Evolutionary conservation across 345 rosid genomes (phyloP).

Genomic region (Reutealis trisperma): DNA sequence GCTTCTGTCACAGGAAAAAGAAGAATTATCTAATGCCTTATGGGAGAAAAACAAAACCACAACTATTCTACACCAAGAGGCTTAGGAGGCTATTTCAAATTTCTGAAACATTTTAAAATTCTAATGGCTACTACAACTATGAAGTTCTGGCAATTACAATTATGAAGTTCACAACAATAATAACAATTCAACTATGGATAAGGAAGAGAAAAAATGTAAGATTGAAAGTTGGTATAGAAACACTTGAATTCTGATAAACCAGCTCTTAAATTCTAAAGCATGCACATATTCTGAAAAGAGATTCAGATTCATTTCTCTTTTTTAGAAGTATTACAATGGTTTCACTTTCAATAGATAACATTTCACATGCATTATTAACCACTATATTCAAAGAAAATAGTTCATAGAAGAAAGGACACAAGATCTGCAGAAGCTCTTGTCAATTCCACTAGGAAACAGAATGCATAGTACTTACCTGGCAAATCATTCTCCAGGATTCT

Average conservation of each 20-base stretch:
- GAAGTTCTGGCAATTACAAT: not conserved
- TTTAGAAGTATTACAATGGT: not conserved
- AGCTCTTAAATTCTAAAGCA: not conserved
- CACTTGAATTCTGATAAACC: not conserved
- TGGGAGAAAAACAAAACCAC: not conserved
- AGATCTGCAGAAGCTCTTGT: not conserved
- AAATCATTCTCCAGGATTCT: conserved; percentile 76
- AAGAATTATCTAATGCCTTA: too few relatives aligned
- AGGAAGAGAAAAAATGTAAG: not conserved
- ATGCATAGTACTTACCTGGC: conserved; percentile 56
- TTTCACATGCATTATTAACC: not conserved
- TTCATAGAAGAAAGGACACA: not conserved
- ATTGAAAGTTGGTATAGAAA: not conserved
- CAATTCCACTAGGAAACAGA: not conserved
- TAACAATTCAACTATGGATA: not conserved
- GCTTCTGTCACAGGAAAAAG: too few relatives aligned
- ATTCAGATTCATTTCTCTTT: not conserved
- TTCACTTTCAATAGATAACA: not conserved
- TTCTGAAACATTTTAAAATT: not conserved
- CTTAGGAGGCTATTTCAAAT: not conserved
- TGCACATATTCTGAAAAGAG: not conserved
- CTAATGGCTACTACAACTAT: not conserved
- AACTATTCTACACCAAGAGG: not conserved
- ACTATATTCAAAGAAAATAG: not conserved
- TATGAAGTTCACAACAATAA: too few relatives aligned